Evolutionary conservation across 1,139 yeast species (phyloP), one percentile per base, ranked within the genome.

Genomic region (Blastobotrys indianensis): DNA sequence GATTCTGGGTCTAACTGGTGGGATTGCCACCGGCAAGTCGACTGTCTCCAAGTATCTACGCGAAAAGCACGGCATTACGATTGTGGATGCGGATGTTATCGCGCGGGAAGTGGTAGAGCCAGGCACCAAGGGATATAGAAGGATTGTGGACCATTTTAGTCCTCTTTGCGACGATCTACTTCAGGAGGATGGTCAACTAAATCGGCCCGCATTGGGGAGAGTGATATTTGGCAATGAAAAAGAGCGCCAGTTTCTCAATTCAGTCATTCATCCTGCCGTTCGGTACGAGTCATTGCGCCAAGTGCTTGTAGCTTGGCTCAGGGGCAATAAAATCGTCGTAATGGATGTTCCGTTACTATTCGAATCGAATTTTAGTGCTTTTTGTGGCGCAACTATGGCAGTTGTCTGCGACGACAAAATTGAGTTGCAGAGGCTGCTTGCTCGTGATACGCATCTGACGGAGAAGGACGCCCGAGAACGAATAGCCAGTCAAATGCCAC

Each of bases 1-100:
- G 45, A 76, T 92, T 32, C 76, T 94, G 8, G 99, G 99, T 0
- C 74, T 92, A 23, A 92, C 98, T 0, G 99, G 99, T 1, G 97
- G 97, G 1, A 92, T 92, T 44, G 95, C 97, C 8, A 77, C 94
- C 4, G 99, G 99, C 1, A 94, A 94, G 62, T 84, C 95, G 11
- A 90, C 97, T 0, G 97, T 87, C 0, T 86, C 97, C 0, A 63
- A 68, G 13, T 65, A 75, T 28, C 67, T 92, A 9, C 53, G 64
- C 6, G 75, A 77, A 11, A 68, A 77, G 20, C 74, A 82, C 54
- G 59, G 69, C 2, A 37, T 85, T 15, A 74, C 83, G 0, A 66
- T 94, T 1, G 73, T 94, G 2, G 98, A 94, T 67, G 97, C 98
- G 1, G 99, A 94, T 62, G 62, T 77, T 44, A 82, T 94, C 40